Evolutionary conservation across 306 rosid genomes (phyloP).

Genomic region (Delonix regia): DNA sequence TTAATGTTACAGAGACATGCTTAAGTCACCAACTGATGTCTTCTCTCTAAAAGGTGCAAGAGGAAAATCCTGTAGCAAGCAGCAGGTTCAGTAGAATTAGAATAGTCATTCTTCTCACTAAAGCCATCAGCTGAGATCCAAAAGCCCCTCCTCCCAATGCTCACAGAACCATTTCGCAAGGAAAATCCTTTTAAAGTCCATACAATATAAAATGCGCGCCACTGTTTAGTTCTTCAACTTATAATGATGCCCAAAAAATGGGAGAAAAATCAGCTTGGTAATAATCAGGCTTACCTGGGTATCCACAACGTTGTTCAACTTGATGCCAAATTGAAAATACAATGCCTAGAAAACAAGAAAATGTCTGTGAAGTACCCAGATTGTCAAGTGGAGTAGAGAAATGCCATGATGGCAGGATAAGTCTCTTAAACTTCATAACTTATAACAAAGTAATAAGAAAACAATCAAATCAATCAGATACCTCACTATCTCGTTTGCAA

Average conservation of each 20-base stretch:
- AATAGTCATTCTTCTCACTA: slow-evolving; percentile 1
- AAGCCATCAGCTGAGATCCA: slow-evolving; percentile 7
- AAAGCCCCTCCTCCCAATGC: slow-evolving; percentile 10
- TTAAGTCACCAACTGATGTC: slow-evolving; percentile 7
- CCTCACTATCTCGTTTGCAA: slow-evolving; percentile 99
- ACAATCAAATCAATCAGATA: slow-evolving; percentile 46
- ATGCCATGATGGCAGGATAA: neutral
- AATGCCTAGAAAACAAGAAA: slow-evolving; percentile 68
- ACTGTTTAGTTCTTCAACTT: slow-evolving; percentile 19
- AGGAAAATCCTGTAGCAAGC: neutral
- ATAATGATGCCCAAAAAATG: slow-evolving; percentile 3
- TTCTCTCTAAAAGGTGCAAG: neutral
- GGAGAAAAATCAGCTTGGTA: neutral
- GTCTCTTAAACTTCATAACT: neutral
- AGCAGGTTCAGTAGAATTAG: slow-evolving; percentile 7
- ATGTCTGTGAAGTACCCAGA: slow-evolving; percentile 26
- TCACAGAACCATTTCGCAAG: slow-evolving; percentile 16
- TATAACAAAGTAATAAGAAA: slow-evolving; percentile 5
- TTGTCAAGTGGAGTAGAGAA: neutral
- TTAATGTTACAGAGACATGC: neutral
- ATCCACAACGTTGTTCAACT: slow-evolving; percentile 95
- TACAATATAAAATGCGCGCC: slow-evolving; percentile 2
- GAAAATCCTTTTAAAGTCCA: neutral
- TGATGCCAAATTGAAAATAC: slow-evolving; percentile 96
- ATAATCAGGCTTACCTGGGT: slow-evolving; percentile 76